Base-by-base conservation (phyloP, 352 stramenopile genomes). In the Pythium diclinum region DNA sequence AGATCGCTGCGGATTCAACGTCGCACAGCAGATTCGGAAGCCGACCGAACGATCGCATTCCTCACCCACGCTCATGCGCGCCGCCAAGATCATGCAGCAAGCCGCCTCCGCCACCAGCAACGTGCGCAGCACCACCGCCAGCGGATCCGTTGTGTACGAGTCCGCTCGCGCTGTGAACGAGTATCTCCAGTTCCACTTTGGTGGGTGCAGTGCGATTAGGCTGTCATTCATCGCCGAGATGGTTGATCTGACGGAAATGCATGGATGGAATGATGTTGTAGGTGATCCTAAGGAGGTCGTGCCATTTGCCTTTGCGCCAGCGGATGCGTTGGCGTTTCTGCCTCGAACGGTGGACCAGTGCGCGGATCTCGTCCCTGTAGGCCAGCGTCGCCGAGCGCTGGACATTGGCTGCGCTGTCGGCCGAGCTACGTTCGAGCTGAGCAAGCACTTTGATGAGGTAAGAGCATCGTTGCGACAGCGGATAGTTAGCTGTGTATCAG, bases 401-500 rank as follows among this genome's bases (percentile, higher is more conserved):
- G 96, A 99, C 68, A 85, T 99, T 64, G 96, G 96, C 34, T 99
- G 94, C 67, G 90, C 96, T 7, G 94, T 99, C 25, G 96, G 96
- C 36, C 92, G 94, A 21, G 83, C 90, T 19, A 95, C 93, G 3
- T 98, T 98, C 65, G 91, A 97, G 72, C 81, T 98, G 13, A 95
- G 92, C 68, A 95, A 91, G 59, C 73, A 81, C 54, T 98, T 97
- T 74, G 83, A 97, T 67, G 83, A 97, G 73, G 93, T 91, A 58
- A 19, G 25, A 8, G 8, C 34, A 23, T 28, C n/a, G 16, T 36
- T 11, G 4, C 9, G 10, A 42, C 4, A 11, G 10, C 16, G 36
- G 4, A 42, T 17, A 14, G 36, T 14, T 17, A 17, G 10, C 36
- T 42, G 13, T 14, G 36, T 38, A 9, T 38, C 33, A 42, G 10